A percentile compares a stretch with the other conserved stretches of the same genome.
Conservation (phyloP, 2,329 filamentous ascomycete genomes). For the Rasamsonia emersonii region DNA sequence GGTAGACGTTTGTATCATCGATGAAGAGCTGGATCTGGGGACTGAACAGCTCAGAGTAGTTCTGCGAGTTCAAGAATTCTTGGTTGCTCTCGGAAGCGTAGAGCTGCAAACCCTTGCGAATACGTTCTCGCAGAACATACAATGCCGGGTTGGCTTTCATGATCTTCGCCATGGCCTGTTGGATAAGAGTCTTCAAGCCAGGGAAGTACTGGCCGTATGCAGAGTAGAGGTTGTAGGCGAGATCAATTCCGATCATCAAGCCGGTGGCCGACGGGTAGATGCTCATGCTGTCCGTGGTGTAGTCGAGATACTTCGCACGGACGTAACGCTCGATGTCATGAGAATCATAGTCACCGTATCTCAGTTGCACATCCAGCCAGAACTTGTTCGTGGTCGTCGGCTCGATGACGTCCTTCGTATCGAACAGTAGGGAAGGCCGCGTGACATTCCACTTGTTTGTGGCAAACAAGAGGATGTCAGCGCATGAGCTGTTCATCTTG, state of each 20-base stretch:
- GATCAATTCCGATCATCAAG: constrained; percentile 93
- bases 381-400: constrained; percentile 96
- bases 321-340: constrained; percentile 98
- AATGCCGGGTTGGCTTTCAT: constrained; percentile 99
- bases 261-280: constrained; percentile 96
- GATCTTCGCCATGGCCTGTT: constrained; percentile 98
- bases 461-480: constrained; percentile 92
- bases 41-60: constrained; percentile 98
- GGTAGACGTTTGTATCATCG: constrained; percentile 97
- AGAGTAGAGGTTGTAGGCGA: constrained; percentile 97
- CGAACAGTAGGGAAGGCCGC: constrained; percentile 81
- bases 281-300: constrained; percentile 97
- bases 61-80: constrained; percentile 98
- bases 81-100: constrained; percentile 99
- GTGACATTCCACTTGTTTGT: constrained; percentile 99
- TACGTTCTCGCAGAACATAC: constrained; percentile 94
- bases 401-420: constrained; percentile 93
- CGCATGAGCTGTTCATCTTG: constrained; percentile 99
- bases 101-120: constrained; percentile 92
- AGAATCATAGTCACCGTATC: constrained; percentile 97
- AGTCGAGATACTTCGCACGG: constrained; percentile 95
- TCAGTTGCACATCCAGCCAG: constrained; percentile 93
- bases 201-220: constrained; percentile 99
- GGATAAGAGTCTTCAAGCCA: constrained; percentile 85
- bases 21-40: constrained; percentile 99